Conservation (phyloP, 2,329 filamentous ascomycete species). For the Parascedosporium putredinis region DNA sequence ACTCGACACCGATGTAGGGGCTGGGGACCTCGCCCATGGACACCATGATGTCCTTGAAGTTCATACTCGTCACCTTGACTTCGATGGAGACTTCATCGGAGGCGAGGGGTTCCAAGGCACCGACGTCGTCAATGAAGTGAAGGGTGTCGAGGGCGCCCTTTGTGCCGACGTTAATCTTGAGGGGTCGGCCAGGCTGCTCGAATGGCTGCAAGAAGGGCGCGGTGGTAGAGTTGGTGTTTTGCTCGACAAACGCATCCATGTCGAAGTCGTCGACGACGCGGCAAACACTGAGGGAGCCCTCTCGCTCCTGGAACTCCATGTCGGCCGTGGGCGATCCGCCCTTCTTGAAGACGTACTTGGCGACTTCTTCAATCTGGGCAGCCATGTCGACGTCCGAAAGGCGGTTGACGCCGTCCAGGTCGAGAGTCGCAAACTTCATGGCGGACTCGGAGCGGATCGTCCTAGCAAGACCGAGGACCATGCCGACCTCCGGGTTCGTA, state of each 20-base stretch:
- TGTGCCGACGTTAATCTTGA: constrained; percentile 15
- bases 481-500: constrained; percentile 26
- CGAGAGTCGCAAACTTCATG: constrained; percentile 32
- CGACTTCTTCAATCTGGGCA: background rate
- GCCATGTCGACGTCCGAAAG: constrained; percentile 9
- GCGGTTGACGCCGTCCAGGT: constrained; percentile 24
- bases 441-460: constrained; percentile 35
- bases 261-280: constrained; percentile 27
- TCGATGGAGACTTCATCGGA: constrained; percentile 16
- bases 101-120: constrained; percentile 2
- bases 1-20: constrained; percentile 18
- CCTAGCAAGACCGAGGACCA: constrained; percentile 33
- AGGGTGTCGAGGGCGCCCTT: constrained; percentile 18
- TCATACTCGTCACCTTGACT: constrained; percentile 16
- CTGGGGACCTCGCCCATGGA: constrained; percentile 14
- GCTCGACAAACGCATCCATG: constrained; percentile 31
- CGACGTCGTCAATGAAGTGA: constrained; percentile 15
- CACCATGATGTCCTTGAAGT: constrained; percentile 18
- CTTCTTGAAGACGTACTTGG: constrained; percentile 19
- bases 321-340: constrained; percentile 22
- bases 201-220: constrained; percentile 2
- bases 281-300: constrained; percentile 26
- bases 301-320: constrained; percentile 31
- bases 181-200: constrained; percentile 12
- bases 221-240: constrained; percentile 20